Evolutionary conservation across 176 grass and related monocot genomes (phyloP).

Genomic region (Triticum monococcum): DNA sequence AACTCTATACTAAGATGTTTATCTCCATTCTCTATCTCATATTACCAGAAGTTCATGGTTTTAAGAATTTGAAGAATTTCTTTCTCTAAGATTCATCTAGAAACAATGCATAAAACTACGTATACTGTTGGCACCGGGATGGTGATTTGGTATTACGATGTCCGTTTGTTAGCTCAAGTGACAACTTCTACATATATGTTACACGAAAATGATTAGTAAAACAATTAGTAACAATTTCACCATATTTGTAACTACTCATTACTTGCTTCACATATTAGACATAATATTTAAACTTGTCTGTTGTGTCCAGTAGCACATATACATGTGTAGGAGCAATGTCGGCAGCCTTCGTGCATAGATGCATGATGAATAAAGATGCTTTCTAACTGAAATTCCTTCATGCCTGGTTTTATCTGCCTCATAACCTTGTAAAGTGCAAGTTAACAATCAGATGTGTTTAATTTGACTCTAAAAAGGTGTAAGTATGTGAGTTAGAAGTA

Average conservation of each 20-base stretch:
- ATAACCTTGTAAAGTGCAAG: slow-evolving; percentile 61
- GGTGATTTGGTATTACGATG: background rate
- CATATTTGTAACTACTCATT: background rate
- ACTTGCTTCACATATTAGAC: slow-evolving; percentile 5
- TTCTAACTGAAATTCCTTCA: slow-evolving; percentile 70
- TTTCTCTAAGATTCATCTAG: background rate
- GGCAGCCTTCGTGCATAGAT: slow-evolving; percentile 36
- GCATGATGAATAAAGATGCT: slow-evolving; percentile 54
- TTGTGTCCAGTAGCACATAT: slow-evolving; percentile 52
- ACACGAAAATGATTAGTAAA: background rate
- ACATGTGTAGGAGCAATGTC: slow-evolving; percentile 64
- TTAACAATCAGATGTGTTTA: background rate
- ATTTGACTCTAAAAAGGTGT: background rate
- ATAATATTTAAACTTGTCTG: slow-evolving; percentile 40
- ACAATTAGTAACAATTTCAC: background rate
- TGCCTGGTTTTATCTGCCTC: slow-evolving; percentile 62
- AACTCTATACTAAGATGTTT: background rate
- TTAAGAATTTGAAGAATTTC: background rate
- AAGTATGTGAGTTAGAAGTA: background rate
- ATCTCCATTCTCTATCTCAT: background rate
- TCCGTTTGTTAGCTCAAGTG: background rate
- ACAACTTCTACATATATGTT: background rate
- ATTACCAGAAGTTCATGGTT: background rate
- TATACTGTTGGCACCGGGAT: background rate
- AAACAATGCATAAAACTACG: background rate